Conservation (phyloP, 352 stramenopile genomes). For the Elongisporangium undulatum region DNA sequence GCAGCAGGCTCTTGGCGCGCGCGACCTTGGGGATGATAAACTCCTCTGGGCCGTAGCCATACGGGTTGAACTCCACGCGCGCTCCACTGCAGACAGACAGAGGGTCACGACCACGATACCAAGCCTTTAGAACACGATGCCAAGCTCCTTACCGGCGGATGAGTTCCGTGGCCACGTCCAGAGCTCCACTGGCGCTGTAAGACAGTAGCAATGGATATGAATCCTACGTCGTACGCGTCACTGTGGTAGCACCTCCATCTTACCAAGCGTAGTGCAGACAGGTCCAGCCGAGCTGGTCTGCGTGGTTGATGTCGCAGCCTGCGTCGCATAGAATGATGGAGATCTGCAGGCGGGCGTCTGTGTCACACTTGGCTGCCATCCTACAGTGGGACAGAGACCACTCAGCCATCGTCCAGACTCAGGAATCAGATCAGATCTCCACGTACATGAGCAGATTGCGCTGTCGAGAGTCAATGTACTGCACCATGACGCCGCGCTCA, state of each 20-base stretch:
- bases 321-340: slow-evolving; percentile 82
- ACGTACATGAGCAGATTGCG: slow-evolving; percentile 82
- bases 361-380: slow-evolving; percentile 79
- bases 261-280: slow-evolving; percentile 87
- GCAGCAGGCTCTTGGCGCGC: slow-evolving; percentile 76
- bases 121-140: background rate
- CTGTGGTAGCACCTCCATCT: no score
- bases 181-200: slow-evolving; percentile 58
- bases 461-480: slow-evolving; percentile 70
- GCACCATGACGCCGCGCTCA: slow-evolving; percentile 69
- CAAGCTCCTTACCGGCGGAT: slow-evolving; percentile 39
- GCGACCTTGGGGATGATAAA: slow-evolving; percentile 80
- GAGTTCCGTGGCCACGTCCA: slow-evolving; percentile 70
- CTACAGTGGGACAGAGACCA: slow-evolving; percentile 12
- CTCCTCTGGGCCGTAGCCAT: slow-evolving; percentile 82
- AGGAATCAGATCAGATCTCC: background rate
- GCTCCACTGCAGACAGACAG: slow-evolving; percentile 27
- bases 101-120: background rate
- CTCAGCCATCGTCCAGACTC: background rate
- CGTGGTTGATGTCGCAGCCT: slow-evolving; percentile 84
- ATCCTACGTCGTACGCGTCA: no score
- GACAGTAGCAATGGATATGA: slow-evolving; percentile 6
- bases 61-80: slow-evolving; percentile 75
- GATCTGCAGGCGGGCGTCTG: slow-evolving; percentile 71
- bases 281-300: slow-evolving; percentile 78